phyloP scores from a whole-genome alignment of 768 basidiomycete species.

The Lentinus brumalis region DNA sequence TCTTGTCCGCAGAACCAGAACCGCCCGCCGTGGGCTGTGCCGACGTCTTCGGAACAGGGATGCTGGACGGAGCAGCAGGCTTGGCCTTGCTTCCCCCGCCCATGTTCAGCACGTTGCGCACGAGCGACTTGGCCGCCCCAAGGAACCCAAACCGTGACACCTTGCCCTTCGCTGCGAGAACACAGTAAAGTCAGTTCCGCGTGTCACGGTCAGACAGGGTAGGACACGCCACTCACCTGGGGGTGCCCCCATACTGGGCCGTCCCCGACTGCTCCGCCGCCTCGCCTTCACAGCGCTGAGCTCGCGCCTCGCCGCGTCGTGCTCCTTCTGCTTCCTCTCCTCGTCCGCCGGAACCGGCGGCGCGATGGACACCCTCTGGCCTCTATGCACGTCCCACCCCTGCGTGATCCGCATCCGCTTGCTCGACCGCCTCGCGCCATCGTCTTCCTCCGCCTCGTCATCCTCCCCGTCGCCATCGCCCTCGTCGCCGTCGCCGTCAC shows the following conservation, averaged over 20 bases:
- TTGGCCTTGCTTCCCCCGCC: conserved; percentile 38
- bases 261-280: conserved; percentile 67
- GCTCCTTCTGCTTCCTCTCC: conserved; percentile 44
- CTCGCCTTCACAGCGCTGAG: conserved; percentile 67
- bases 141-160: conserved; percentile 71
- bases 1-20: conserved; percentile 2
- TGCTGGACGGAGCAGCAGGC: conserved; percentile 26
- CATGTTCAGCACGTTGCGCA: conserved; percentile 74
- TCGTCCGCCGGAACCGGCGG: conserved; percentile 32
- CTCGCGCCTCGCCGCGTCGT: conserved; percentile 62
- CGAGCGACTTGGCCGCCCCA: conserved; percentile 66
- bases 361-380: conserved; percentile 40
- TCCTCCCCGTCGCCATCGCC: conserved; percentile 40
- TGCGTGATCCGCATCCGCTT: conserved; percentile 47
- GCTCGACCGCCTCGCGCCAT: conserved; percentile 40
- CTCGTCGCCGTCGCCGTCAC: conserved; percentile 48
- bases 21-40: conserved; percentile 7
- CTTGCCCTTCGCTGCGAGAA: conserved; percentile 41
- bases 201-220: not conserved
- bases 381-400: conserved; percentile 36
- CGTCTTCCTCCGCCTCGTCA: conserved; percentile 37
- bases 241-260: conserved; percentile 38
- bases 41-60: conserved; percentile 32
- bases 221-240: conserved; percentile 38
- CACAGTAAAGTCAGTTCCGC: conserved; percentile 9